Percentiles rank a stretch among this genome's conserved stretches.
Conservation (phyloP, 352 stramenopile species). For the Phytophthora citricola region DNA sequence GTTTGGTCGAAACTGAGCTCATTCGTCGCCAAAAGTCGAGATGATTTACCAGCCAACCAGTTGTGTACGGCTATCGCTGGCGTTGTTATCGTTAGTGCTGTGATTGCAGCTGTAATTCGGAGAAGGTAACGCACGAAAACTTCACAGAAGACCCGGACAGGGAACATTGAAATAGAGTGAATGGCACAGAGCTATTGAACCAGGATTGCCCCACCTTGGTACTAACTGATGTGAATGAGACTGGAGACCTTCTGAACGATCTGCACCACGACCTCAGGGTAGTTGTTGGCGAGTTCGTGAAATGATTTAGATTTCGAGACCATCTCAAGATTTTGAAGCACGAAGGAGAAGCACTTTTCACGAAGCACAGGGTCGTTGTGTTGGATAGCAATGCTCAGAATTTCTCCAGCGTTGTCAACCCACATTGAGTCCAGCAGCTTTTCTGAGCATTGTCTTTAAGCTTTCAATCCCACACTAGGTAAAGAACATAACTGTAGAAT, state of each 20-base stretch:
- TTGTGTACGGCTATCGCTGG: slow-evolving; percentile 6
- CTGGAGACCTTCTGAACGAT: slow-evolving; percentile 82
- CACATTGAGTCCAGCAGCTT: slow-evolving; percentile 93
- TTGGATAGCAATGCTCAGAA: slow-evolving; percentile 94
- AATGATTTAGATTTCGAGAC: slow-evolving; percentile 95
- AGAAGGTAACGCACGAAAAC: slow-evolving; percentile 19
- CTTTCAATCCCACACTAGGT: slow-evolving; percentile 71
- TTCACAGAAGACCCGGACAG: too few species aligned
- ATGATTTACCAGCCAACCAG: slow-evolving; percentile 9
- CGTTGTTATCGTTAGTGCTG: slow-evolving; percentile 10
- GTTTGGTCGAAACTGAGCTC: slow-evolving; percentile 27
- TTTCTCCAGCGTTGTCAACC: slow-evolving; percentile 94
- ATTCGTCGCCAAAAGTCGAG: slow-evolving; percentile 14
- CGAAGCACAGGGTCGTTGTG: slow-evolving; percentile 91
- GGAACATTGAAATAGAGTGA: too few species aligned
- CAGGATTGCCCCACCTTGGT: too few species aligned
- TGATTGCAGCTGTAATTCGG: slow-evolving; percentile 18
- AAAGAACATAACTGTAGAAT: neutral
- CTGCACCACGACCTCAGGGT: slow-evolving; percentile 97
- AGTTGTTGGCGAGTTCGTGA: slow-evolving; percentile 96
- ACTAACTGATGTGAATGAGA: slow-evolving; percentile 1
- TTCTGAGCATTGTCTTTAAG: slow-evolving; percentile 92
- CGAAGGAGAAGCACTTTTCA: slow-evolving; percentile 95
- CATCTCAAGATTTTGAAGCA: slow-evolving; percentile 96
- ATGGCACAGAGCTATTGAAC: too few species aligned